Evolutionary conservation across 306 rosid species (phyloP), one percentile per base, ranked within the genome.

Genomic region (Malus sieversii): DNA sequence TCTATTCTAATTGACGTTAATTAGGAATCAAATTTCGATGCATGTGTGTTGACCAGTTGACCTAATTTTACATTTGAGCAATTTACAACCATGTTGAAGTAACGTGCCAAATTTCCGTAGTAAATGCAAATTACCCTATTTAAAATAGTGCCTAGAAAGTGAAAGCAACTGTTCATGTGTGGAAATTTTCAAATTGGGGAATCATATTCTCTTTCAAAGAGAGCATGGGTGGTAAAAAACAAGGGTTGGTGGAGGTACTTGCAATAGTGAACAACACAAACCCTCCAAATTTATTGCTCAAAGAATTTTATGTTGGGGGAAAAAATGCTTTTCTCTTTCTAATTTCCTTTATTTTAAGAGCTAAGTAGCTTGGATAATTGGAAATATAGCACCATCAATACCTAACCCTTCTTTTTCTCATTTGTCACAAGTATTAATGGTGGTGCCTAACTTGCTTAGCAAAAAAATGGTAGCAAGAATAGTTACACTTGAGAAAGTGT

Each of bases 361-460:
- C 48, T 4, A 73, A 72, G 66, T 68, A 80, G 68, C 15, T 4
- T 70, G 76, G 32, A 68, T 51, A 51, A 51, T 4, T 51, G 18
- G 55, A 18, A 51, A 15, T 15, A 51, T 5, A 5, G 77, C 48
- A 67, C 22, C 73, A 25, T 79, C 75, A 73, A 61, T 74, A 86
- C 85, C 88, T 68, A 83, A 82, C 87, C 45, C n/a, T 16, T 27
- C 38, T 16, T 51, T 83, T 66, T 69, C 66, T 75, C 48, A 81
- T 68, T 48, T 18, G 68, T 68, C 68, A 68, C 16, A 16, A 51
- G 1, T 16, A 51, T 15, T 51, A 5, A 15, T 51, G 20, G 55
- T 5, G 55, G 55, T 78, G 82, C 93, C 97, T 78, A 93, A 93
- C 87, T 90, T 86, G 88, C 73, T 86, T 85, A 78, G 83, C 89